A percentile compares a stretch with the other conserved stretches of the same genome.
phyloP scores from a whole-genome alignment of 441 rosid species.

The Syzygium malaccense region DNA sequence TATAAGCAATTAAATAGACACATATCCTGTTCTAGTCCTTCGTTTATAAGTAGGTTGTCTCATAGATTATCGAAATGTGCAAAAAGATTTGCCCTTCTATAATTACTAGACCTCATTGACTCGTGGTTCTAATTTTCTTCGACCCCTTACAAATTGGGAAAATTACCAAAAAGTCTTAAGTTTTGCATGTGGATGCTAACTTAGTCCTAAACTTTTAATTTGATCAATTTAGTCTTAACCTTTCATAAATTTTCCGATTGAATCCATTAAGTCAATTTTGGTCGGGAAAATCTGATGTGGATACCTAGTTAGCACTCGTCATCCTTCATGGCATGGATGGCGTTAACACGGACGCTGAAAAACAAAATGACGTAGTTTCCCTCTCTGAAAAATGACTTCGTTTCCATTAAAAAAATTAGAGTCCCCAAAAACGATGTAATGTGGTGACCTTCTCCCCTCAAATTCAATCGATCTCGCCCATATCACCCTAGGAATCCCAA shows the following conservation, averaged over 20 bases:
- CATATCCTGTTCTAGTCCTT: background rate
- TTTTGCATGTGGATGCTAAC: accelerated
- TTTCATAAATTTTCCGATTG: background rate
- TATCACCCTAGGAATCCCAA: background rate
- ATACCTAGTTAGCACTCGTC: accelerated
- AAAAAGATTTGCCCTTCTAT: background rate
- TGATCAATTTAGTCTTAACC: background rate
- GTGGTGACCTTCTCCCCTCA: background rate
- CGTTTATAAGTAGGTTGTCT: background rate
- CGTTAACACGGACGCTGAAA: accelerated
- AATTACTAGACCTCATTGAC: background rate
- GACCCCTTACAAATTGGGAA: background rate
- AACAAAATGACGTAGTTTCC: background rate
- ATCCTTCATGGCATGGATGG: accelerated
- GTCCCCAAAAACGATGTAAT: background rate
- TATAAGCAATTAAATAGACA: background rate
- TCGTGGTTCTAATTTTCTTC: background rate
- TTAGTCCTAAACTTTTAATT: background rate
- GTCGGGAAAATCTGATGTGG: background rate
- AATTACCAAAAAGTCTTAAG: background rate
- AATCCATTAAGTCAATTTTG: background rate
- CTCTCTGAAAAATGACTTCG: background rate
- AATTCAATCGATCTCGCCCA: background rate
- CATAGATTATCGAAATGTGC: background rate
- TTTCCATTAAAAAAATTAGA: background rate